Evolutionary conservation across 2,329 filamentous ascomycete species (phyloP), one percentile per base, ranked within the genome.

Genomic region (Cladosporium halotolerans): DNA sequence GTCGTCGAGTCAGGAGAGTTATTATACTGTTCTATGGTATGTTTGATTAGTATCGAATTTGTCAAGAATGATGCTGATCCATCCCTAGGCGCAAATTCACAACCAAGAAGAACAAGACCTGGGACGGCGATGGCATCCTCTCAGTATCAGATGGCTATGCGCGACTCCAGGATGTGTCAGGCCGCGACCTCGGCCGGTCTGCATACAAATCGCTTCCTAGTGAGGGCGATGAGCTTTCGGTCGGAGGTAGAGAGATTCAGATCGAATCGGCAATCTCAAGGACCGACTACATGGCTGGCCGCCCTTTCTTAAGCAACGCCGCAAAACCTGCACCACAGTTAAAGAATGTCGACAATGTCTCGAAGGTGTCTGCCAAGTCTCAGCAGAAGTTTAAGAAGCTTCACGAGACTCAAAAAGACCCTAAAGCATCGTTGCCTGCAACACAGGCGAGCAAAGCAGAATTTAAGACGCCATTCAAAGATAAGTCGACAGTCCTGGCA

Each of bases 41-140:
- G 56, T 48, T 8, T 39, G 9, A 4, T 6, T 23, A 9, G n/a
- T 4, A 8, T 2, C 8, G n/a, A 33, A n/a, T 0, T 39, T 23
- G 19, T 23, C 34, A 9, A 36, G 13, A n/a, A 6, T 33, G 33
- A 9, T 11, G 33, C 45, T 57, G 23, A 58, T n/a, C 1, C n/a
- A 31, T 13, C 10, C 5, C 9, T 33, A 82, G 81, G 84, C 80
- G 85, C 16, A 87, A 86, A 66, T 80, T 78, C 48, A 86, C 83
- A 0, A 79, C 73, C 5, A 88, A 87, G 67, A 89, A 88, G 70
- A 81, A 88, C 68, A 88, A 88, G 66, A 88, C 83, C 4, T 89
- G 85, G 84, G 85, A 88, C 62, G 84, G 85, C 2, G 85, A 89
- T 68, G 85, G 84, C 1, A 75, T 87, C 2, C 72, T 88, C 8